These are phyloP conservation scores for Lunularia cruciata DNA, from an alignment of 225 moss, liverwort and hornwort genomes.

Conservation along the genomic window DNA sequence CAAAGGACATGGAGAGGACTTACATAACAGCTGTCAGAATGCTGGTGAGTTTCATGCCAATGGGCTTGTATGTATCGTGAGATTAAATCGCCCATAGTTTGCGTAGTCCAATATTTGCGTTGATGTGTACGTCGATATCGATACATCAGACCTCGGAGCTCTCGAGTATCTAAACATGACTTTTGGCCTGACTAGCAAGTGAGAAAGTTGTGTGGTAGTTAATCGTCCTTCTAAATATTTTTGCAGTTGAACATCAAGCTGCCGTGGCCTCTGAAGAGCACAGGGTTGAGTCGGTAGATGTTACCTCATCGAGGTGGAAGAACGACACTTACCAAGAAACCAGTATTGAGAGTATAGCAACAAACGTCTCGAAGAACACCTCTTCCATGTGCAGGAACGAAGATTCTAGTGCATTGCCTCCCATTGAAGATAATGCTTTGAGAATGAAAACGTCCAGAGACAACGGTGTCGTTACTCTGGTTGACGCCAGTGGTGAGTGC, in stretches of 20 bases:
- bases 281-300: slow-evolving; percentile 21
- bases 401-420: slow-evolving; percentile 20
- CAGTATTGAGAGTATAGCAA: slow-evolving; percentile 20
- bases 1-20: slow-evolving; percentile 32
- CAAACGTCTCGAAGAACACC: slow-evolving; percentile 21
- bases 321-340: slow-evolving; percentile 26
- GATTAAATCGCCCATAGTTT: no score
- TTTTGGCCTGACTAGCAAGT: not conserved
- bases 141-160: no score
- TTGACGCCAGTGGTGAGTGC: slow-evolving; percentile 43
- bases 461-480: slow-evolving; percentile 32
- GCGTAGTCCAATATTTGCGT: no score
- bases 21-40: slow-evolving; percentile 22
- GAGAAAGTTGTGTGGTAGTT: not conserved
- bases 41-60: slow-evolving; percentile 16
- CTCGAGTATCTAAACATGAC: not conserved
- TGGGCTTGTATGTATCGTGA: no score
- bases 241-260: slow-evolving; percentile 39
- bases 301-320: slow-evolving; percentile 28
- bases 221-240: not conserved
- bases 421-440: slow-evolving; percentile 27
- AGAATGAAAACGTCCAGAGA: slow-evolving; percentile 33
- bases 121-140: no score
- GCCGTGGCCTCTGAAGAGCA: slow-evolving; percentile 18
- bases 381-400: slow-evolving; percentile 33